A percentile compares a stretch with the other conserved stretches of the same genome.
Conservation (phyloP, 192 early-diverging fungal genomes). For the Podila horticola region DNA sequence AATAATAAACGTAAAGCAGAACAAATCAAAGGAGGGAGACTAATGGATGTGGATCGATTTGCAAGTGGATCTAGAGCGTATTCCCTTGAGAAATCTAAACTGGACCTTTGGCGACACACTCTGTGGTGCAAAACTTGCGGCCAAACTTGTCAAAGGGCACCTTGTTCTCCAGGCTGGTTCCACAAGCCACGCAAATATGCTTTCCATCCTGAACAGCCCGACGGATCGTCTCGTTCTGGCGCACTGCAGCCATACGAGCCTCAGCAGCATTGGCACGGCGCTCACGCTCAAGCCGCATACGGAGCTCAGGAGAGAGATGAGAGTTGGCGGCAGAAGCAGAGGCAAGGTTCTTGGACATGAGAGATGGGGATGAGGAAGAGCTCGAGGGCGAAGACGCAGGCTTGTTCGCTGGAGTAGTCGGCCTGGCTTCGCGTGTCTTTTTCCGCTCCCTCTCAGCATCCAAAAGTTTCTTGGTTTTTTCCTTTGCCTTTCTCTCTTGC, state of each 20-base stretch:
- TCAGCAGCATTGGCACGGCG: slow-evolving; percentile 83
- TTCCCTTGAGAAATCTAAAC: slow-evolving; percentile 8
- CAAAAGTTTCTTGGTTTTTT: slow-evolving; percentile 64
- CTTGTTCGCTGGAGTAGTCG: slow-evolving; percentile 29
- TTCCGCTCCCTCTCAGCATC: slow-evolving; percentile 68
- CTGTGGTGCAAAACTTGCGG: slow-evolving; percentile 67
- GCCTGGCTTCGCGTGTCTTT: slow-evolving; percentile 54
- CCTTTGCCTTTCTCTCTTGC: slow-evolving; percentile 67
- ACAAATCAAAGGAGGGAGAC: background rate
- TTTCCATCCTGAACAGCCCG: slow-evolving; percentile 57
- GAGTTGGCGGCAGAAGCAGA: slow-evolving; percentile 46
- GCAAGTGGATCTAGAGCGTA: background rate
- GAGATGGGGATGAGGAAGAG: slow-evolving; percentile 17
- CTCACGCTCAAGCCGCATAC: slow-evolving; percentile 80
- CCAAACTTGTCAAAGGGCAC: slow-evolving; percentile 82
- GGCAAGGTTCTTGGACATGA: slow-evolving; percentile 30
- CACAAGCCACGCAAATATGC: slow-evolving; percentile 66
- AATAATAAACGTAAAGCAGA: background rate
- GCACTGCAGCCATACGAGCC: slow-evolving; percentile 59
- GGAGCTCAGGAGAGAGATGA: slow-evolving; percentile 70
- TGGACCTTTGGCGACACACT: slow-evolving; percentile 54
- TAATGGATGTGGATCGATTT: no score
- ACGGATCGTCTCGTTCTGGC: slow-evolving; percentile 16
- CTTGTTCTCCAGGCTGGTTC: slow-evolving; percentile 62
- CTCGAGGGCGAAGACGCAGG: slow-evolving; percentile 12